Evolutionary conservation across 208 protist species (phyloP), one percentile per base, ranked within the genome.

Genomic region (Leishmania arabica): DNA sequence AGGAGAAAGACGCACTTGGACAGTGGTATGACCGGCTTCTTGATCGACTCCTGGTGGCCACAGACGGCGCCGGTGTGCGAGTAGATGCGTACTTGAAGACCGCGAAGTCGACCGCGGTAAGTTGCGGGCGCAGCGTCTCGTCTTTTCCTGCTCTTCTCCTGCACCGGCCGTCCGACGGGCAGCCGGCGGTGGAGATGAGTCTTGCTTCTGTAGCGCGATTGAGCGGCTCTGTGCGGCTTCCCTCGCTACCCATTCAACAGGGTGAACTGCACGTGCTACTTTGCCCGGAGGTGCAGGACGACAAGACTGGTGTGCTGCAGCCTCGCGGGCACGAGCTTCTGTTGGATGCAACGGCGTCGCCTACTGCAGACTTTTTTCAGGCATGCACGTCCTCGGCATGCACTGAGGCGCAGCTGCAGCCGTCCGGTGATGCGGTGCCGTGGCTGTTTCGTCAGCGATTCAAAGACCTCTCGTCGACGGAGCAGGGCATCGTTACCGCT

Each of bases 11-110:
- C 37, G 84, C 80, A 13, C 74, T 85, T 27, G 78, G 17, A 7
- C 79, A 77, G 71, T 95, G 91, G 91, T 93, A 91, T 58, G 91
- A 95, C 62, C 68, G 51, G 15, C 71, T 76, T 70, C 58, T 95
- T 8, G 77, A 80, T 65, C 66, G 37, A 42, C 49, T 92, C 4
- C 62, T 80, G 9, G 47, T 65, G 17, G 75, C 75, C 49, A 54
- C 77, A 8, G 71, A 80, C 11, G 40, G 31, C 42, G 56, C 45
- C 8, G 74, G 78, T 31, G n/a, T 80, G 7, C 40, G 45, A 34
- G 70, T 89, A 11, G 81, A 89, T 31, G 75, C 78, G n/a, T 84
- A 83, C 64, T 40, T 93, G 66, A 45, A 78, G n/a, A 31, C 0
- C 19, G 64, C 81, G 0, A 82, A 87, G 45, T 53, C 71, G 40